A percentile compares a stretch with the other conserved stretches of the same genome.
These are phyloP conservation scores for Aspergillus affinis DNA, from an alignment of 495 filamentous ascomycete genomes.

Conservation along the genomic window DNA sequence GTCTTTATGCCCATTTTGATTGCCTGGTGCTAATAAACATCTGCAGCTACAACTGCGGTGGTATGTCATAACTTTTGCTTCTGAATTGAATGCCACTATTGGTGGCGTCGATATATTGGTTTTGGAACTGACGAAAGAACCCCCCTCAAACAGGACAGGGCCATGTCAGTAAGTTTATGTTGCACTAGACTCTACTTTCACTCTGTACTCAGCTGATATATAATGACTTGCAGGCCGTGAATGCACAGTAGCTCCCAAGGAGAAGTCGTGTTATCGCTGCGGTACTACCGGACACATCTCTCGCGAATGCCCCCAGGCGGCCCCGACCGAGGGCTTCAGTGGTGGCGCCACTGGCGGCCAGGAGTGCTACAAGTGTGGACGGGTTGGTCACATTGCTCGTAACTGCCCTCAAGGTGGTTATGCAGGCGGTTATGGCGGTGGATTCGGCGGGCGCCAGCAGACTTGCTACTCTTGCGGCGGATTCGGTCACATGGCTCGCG, in stretches of 20 bases:
- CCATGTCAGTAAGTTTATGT: conserved; percentile 72
- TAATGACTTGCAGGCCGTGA: conserved; percentile 66
- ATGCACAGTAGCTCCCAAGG: conserved; percentile 84
- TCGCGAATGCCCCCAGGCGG: conserved; percentile 76
- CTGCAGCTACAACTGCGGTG: conserved; percentile 74
- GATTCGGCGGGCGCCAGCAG: conserved; percentile 60
- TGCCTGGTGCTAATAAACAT: conserved; percentile 18
- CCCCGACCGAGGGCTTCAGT: conserved; percentile 49
- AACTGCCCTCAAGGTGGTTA: conserved; percentile 77
- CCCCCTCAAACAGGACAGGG: conserved; percentile 59
- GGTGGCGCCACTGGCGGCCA: conserved; percentile 54
- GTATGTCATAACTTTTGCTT: conserved; percentile 43
- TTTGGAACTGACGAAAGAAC: not conserved
- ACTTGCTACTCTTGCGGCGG: conserved; percentile 98
- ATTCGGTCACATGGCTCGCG: conserved; percentile 93
- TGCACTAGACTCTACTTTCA: not conserved
- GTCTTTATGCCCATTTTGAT: not conserved
- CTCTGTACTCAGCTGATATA: not conserved
- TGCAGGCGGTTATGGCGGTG: conserved; percentile 47
- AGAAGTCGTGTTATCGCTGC: conserved; percentile 96
- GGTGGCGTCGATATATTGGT: conserved; percentile 13
- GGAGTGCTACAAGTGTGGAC: conserved; percentile 99
- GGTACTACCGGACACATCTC: conserved; percentile 85
- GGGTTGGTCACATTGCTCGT: conserved; percentile 95
- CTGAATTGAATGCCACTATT: conserved; percentile 4